These are phyloP conservation scores for Rhodotorula diobovata DNA, from an alignment of 768 basidiomycete genomes.

Conservation along the genomic window DNA sequence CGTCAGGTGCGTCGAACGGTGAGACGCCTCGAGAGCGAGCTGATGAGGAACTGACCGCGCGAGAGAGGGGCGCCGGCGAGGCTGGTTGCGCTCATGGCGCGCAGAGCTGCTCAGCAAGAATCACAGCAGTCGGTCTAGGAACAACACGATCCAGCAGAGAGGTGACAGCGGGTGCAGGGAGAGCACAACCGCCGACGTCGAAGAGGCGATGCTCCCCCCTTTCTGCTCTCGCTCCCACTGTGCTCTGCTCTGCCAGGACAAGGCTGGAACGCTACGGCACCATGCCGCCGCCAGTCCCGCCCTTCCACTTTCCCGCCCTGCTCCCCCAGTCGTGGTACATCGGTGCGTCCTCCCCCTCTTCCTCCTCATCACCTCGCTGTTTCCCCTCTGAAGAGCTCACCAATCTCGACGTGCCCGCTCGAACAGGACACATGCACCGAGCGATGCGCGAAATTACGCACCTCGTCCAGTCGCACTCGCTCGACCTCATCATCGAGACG, in stretches of 20 bases:
- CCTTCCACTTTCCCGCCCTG: slow-evolving; percentile 35
- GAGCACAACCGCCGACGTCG: too few relatives aligned
- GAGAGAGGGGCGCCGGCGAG: slow-evolving; percentile 36
- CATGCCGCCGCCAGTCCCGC: slow-evolving; percentile 27
- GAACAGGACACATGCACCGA: slow-evolving; percentile 39
- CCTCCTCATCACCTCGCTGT: not conserved
- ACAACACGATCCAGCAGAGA: not conserved
- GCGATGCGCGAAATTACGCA: slow-evolving; percentile 42
- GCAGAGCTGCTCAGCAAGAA: not conserved
- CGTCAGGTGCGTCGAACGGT: not conserved
- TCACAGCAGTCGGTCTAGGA: not conserved
- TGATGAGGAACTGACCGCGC: slow-evolving; percentile 21
- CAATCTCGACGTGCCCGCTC: too few relatives aligned
- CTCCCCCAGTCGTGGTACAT: slow-evolving; percentile 38
- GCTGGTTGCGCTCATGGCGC: not conserved
- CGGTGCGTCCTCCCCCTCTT: slow-evolving; percentile 9
- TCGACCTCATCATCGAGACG: slow-evolving; percentile 88
- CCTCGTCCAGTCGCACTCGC: slow-evolving; percentile 53
- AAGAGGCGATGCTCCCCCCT: not conserved
- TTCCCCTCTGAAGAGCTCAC: not conserved
- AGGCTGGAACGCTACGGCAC: not conserved
- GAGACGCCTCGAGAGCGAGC: not conserved
- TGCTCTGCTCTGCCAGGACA: not conserved
- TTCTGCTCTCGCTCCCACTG: not conserved
- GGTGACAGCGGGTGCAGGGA: not conserved